Conservation (phyloP, 257 asterid genomes). For the Gentiana macrophylla region DNA sequence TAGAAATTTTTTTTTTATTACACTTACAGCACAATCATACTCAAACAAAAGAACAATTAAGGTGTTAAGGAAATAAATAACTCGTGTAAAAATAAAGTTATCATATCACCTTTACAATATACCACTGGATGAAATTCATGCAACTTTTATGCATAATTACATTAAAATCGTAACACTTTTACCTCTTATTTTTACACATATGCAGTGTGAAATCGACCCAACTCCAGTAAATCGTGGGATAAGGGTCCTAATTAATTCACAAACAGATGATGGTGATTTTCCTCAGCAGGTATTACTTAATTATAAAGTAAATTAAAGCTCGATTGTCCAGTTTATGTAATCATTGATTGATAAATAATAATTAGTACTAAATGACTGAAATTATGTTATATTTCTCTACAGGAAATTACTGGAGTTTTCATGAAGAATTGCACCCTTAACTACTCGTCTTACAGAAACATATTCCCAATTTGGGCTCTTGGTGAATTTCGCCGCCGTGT, state of each 20-base stretch:
- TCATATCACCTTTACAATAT: too few relatives aligned
- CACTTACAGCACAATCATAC: too few relatives aligned
- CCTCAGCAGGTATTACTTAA: conserved; percentile 39
- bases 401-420: conserved; percentile 36
- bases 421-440: conserved; percentile 31
- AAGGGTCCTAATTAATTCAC: conserved; percentile 33
- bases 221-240: conserved; percentile 35
- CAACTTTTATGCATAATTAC: too few relatives aligned
- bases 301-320: background rate
- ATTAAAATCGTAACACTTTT: too few relatives aligned
- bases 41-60: too few relatives aligned
- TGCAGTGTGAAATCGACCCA: conserved; percentile 28
- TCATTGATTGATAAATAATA: too few relatives aligned
- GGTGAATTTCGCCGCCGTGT: conserved; percentile 26
- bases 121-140: too few relatives aligned
- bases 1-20: too few relatives aligned
- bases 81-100: too few relatives aligned
- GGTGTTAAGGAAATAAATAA: too few relatives aligned
- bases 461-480: conserved; percentile 43
- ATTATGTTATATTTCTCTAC: background rate
- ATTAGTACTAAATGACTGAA: background rate
- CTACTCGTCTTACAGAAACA: conserved; percentile 30
- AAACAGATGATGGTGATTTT: conserved; percentile 35
- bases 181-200: too few relatives aligned
- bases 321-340: too few relatives aligned